These are phyloP conservation scores for Kodamaea sp. DNA, from an alignment of 1,139 yeast genomes.

Conservation along the genomic window DNA sequence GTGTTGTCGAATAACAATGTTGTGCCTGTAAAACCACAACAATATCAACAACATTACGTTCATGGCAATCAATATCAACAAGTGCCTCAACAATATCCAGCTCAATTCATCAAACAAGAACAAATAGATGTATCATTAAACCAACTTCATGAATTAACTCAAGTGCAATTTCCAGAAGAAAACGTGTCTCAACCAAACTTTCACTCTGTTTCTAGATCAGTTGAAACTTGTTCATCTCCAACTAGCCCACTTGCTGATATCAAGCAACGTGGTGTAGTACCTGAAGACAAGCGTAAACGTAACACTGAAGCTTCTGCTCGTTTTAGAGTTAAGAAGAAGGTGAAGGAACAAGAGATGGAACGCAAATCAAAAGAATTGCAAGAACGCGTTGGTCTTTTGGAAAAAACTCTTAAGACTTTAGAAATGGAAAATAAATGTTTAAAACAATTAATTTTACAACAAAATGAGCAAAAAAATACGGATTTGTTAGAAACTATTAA, in stretches of 20 bases:
- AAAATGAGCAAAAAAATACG: conserved; percentile 40
- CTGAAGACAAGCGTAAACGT: conserved; percentile 49
- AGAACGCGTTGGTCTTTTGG: conserved; percentile 36
- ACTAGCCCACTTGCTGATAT: background rate
- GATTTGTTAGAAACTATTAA: conserved; percentile 41
- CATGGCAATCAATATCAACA: background rate
- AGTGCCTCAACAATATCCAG: conserved; percentile 5
- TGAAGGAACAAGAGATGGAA: conserved; percentile 58
- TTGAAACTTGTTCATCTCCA: background rate
- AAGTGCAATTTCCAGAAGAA: background rate
- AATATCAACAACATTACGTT: conserved; percentile 3
- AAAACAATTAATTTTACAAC: conserved; percentile 46
- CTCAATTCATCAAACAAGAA: conserved; percentile 8
- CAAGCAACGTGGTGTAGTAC: conserved; percentile 12
- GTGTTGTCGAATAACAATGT: conserved; percentile 29
- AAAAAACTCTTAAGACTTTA: conserved; percentile 43
- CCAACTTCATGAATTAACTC: too few relatives aligned
- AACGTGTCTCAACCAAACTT: background rate
- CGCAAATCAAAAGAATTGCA: conserved; percentile 43
- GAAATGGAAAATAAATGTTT: conserved; percentile 83
- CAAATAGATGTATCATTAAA: background rate
- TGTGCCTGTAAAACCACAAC: conserved; percentile 16
- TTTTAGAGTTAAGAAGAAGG: conserved; percentile 58
- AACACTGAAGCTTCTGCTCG: conserved; percentile 64
- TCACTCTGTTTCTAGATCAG: background rate